Evolutionary conservation across 2,329 filamentous ascomycete species (phyloP).

Genomic region (Juglanconis juglandina): DNA sequence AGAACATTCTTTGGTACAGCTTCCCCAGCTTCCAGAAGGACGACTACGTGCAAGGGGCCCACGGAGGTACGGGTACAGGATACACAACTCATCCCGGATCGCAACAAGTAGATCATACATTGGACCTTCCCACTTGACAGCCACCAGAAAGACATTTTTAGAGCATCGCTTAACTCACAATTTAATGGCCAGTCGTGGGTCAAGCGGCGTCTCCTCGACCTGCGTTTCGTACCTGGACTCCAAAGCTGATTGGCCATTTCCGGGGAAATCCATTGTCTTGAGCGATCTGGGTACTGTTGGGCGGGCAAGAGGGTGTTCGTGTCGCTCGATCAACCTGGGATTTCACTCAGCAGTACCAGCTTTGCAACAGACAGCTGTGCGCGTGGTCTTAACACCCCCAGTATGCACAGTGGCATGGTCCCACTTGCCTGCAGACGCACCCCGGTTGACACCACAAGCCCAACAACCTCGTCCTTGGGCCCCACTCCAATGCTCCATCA

Average conservation of each 20-base stretch:
- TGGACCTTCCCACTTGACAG: background rate
- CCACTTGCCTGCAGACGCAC: constrained; percentile 22
- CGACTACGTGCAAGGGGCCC: constrained; percentile 1
- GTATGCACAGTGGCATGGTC: constrained; percentile 19
- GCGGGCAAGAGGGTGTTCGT: background rate
- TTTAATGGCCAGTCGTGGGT: background rate
- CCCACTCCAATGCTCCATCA: constrained; percentile 16
- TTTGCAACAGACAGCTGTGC: constrained; percentile 23
- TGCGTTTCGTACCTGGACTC: background rate
- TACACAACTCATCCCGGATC: constrained; percentile 1
- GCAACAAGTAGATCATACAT: constrained; percentile 2
- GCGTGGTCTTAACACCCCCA: constrained; percentile 24
- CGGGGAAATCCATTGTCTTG: background rate
- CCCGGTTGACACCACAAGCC: constrained; percentile 22
- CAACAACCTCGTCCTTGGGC: constrained; percentile 17
- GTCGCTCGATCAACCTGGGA: background rate
- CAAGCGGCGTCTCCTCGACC: background rate
- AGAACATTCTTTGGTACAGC: constrained; percentile 1
- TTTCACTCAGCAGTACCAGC: constrained; percentile 10
- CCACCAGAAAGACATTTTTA: background rate
- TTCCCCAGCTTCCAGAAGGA: background rate
- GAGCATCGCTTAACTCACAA: background rate
- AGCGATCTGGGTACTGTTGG: background rate
- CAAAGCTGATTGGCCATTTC: background rate
- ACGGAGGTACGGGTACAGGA: constrained; percentile 5